Percentiles rank a stretch among this genome's conserved stretches.
These are phyloP conservation scores for Dothistroma septosporum DNA, from an alignment of 2,329 filamentous ascomycete species.

Conservation along the genomic window DNA sequence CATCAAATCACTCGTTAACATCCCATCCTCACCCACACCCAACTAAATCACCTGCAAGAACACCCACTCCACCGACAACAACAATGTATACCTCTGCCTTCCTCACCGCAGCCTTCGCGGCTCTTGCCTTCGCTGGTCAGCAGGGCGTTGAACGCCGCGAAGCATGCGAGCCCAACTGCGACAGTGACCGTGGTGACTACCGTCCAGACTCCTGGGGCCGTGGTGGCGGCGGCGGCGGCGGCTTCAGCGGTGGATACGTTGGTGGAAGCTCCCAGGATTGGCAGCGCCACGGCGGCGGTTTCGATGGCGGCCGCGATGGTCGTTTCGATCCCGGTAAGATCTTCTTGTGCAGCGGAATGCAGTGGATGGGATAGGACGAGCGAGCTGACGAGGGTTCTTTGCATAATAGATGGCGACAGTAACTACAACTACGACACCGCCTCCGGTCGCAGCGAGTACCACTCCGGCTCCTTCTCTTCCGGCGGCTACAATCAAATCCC, in stretches of 20 bases:
- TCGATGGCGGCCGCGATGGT: not conserved
- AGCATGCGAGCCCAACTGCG: too few relatives aligned
- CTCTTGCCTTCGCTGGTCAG: not conserved
- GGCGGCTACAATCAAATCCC: not conserved
- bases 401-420: not conserved
- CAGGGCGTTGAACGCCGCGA: not conserved
- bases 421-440: not conserved
- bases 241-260: not conserved
- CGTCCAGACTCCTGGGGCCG: not conserved
- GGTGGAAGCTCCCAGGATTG: too few relatives aligned
- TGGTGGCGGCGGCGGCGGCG: not conserved
- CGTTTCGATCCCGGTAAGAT: too few relatives aligned
- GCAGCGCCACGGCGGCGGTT: not conserved
- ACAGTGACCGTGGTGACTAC: not conserved
- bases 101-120: constrained; percentile 1
- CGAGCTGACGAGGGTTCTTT: not conserved
- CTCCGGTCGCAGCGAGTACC: not conserved
- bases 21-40: too few relatives aligned
- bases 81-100: constrained; percentile 1
- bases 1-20: too few relatives aligned
- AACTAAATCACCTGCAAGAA: too few relatives aligned
- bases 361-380: too few relatives aligned
- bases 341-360: too few relatives aligned
- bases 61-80: not conserved
- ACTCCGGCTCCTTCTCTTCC: not conserved